These are phyloP conservation scores for Dendrobium officinale DNA, from an alignment of 106 monocot genomes.

Conservation along the genomic window DNA sequence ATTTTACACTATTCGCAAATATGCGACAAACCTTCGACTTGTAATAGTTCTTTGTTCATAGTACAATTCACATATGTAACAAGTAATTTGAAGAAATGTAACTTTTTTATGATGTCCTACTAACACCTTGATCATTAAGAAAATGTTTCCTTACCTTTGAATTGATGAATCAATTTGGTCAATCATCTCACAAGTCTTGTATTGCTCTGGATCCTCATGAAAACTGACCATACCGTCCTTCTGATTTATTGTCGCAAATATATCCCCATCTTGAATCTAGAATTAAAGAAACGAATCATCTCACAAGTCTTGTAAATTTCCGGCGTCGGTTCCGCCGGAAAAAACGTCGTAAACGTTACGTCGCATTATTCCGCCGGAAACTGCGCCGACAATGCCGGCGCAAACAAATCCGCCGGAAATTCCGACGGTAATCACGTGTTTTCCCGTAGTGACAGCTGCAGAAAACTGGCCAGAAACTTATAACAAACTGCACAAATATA, in stretches of 20 bases:
- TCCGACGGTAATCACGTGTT: too few species aligned
- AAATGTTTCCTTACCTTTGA: slow-evolving; percentile 37
- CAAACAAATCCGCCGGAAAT: too few species aligned
- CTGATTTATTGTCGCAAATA: slow-evolving; percentile 93
- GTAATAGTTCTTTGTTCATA: not conserved
- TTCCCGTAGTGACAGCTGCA: too few species aligned
- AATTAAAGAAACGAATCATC: not conserved
- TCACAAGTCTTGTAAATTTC: too few species aligned
- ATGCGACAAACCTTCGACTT: not conserved
- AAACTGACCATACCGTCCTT: slow-evolving; percentile 99
- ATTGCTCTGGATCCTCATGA: slow-evolving; percentile 97
- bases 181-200: slow-evolving; percentile 83
- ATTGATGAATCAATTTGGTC: slow-evolving; percentile 83
- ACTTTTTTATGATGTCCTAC: not conserved
- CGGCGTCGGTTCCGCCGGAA: too few species aligned
- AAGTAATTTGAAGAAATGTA: not conserved
- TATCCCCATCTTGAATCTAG: slow-evolving; percentile 98
- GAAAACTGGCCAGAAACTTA: not conserved
- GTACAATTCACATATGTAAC: not conserved
- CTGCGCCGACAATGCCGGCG: too few species aligned
- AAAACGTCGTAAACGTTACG: too few species aligned
- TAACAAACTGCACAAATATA: not conserved
- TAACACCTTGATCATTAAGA: not conserved
- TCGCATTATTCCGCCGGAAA: too few species aligned
- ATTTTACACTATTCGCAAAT: not conserved